A percentile compares a stretch with the other conserved stretches of the same genome.
These are phyloP conservation scores for Phialocephala subalpina DNA, from an alignment of 2,329 filamentous ascomycete species.

Conservation along the genomic window DNA sequence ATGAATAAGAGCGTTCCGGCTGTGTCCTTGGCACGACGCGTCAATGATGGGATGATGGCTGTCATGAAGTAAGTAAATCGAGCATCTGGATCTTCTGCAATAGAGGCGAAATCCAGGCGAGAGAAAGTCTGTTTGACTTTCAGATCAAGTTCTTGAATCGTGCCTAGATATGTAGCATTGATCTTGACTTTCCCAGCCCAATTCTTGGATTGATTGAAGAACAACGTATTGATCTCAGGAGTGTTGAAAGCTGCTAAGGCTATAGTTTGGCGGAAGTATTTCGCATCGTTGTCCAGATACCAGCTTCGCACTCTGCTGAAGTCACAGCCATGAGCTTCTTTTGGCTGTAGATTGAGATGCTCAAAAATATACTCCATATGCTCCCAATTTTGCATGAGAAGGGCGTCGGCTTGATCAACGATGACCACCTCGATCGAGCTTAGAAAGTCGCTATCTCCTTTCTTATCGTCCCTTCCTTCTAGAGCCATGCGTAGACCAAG, in stretches of 20 bases:
- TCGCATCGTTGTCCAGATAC: conserved; percentile 91
- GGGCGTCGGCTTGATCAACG: conserved; percentile 89
- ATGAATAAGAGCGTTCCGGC: conserved; percentile 86
- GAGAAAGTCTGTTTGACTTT: conserved; percentile 88
- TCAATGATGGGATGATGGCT: conserved; percentile 78
- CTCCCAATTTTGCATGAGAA: conserved; percentile 99
- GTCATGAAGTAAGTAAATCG: conserved; percentile 92
- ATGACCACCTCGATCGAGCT: conserved; percentile 92
- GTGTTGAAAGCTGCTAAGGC: conserved; percentile 84
- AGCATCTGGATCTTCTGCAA: conserved; percentile 81
- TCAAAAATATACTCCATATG: conserved; percentile 92
- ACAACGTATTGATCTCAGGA: conserved; percentile 84
- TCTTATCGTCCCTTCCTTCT: conserved; percentile 73
- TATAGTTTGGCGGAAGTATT: conserved; percentile 84
- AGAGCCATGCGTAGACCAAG: conserved; percentile 91
- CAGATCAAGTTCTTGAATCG: conserved; percentile 76
- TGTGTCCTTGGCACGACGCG: conserved; percentile 70
- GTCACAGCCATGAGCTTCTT: conserved; percentile 90
- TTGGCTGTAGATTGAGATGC: conserved; percentile 89
- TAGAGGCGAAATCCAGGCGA: conserved; percentile 77
- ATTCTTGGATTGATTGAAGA: conserved; percentile 80
- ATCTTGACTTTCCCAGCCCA: conserved; percentile 81
- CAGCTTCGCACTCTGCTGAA: conserved; percentile 89
- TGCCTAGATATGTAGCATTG: conserved; percentile 70
- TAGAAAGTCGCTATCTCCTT: conserved; percentile 86